Percentiles rank a stretch among this genome's conserved stretches.
These are phyloP conservation scores for Cladosporium sphaerospermum DNA, from an alignment of 2,329 filamentous ascomycete species.

Conservation along the genomic window DNA sequence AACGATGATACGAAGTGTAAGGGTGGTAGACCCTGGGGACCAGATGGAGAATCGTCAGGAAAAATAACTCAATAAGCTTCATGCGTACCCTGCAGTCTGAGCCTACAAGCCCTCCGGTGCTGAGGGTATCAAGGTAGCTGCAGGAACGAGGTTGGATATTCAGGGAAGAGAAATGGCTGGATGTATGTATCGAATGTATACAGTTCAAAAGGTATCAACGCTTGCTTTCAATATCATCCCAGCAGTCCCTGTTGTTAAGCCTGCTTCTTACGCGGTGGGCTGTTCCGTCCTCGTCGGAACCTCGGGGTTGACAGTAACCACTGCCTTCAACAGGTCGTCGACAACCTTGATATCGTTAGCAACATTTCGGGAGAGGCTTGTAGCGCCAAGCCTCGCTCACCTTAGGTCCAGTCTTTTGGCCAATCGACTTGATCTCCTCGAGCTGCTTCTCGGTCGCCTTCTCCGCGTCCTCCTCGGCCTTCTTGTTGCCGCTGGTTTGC, in stretches of 20 bases:
- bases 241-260: background rate
- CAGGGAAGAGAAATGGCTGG: too few relatives aligned
- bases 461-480: slow-evolving; percentile 63
- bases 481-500: slow-evolving; percentile 88
- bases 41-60: too few relatives aligned
- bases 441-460: slow-evolving; percentile 77
- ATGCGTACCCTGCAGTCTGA: too few relatives aligned
- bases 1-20: too few relatives aligned
- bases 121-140: too few relatives aligned
- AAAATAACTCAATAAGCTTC: too few relatives aligned
- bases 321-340: slow-evolving; percentile 74
- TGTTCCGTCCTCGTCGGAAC: slow-evolving; percentile 43
- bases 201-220: slow-evolving; percentile 12
- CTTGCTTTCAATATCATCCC: slow-evolving; percentile 9
- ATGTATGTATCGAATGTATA: slow-evolving; percentile 8
- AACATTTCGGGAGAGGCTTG: too few relatives aligned
- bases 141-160: too few relatives aligned
- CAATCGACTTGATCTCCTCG: slow-evolving; percentile 72
- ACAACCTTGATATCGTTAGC: slow-evolving; percentile 50
- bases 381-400: background rate
- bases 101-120: too few relatives aligned
- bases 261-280: slow-evolving; percentile 20
- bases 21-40: too few relatives aligned
- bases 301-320: slow-evolving; percentile 75
- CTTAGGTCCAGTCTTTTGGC: slow-evolving; percentile 69